Base-by-base conservation (phyloP, 257 asterid species). In the Scutellaria galericulata region DNA sequence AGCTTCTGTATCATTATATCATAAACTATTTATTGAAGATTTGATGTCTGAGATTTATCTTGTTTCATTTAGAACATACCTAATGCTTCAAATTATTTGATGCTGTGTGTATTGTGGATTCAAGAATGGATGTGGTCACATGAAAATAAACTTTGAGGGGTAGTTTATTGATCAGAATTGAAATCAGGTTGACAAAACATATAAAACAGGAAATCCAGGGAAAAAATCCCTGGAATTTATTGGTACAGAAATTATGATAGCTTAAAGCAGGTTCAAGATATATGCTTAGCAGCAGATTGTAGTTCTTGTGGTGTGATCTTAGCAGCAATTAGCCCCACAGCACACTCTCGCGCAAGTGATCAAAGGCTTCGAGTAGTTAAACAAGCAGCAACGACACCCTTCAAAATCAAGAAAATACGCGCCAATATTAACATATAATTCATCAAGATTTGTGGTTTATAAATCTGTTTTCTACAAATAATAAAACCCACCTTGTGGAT, bases 341-440 rank as follows among this genome's bases (percentile, higher is more conserved):
- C 85, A 78, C 8, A 22, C 69, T 47, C n/a, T 60, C 1, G 41
- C 75, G 37, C 86, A 84, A 37, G 68, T 41, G 73, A 84, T 73
- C 15, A 64, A 62, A 8, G 62, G 72, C 77, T 78, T 73, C 39
- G 77, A 31, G 74, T 31, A 72, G 52, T 73, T 15, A n/a, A 73
- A 79, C 6, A 54, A 4, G 82, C 88, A 84, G 84, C 86, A 81
- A 2, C 75, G 77, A 35, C 88, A 84, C 39, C 79, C 88, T 83
- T 76, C 78, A 55, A n/a, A 50, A 72, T n/a, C 51, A 70, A 73
- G 58, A 35, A 20, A 42, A 73, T 18, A 14, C 35, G 27, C 6
- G 14, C 51, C 58, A 18, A 18, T 18, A 75, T 66, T 52, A 75
- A 14, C 51, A 37, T 5, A 27, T 14, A n/a, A 59, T 60, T 51